Evolutionary conservation across 148 eudicot species (phyloP).

Genomic region (Fagopyrum homotropicum): DNA sequence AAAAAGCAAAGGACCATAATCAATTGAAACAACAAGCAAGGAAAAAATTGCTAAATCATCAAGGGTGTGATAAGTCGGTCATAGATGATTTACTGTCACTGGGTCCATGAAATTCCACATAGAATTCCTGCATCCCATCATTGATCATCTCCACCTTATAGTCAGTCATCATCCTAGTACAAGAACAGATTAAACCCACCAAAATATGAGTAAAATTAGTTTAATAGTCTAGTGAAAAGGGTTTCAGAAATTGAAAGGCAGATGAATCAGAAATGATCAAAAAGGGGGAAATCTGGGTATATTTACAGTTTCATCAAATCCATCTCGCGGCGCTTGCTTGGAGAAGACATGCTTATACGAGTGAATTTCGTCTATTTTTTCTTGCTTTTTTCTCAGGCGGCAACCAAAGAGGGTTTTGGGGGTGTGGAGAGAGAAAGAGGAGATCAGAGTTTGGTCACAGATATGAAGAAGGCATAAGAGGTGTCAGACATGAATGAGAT

Average conservation of each 20-base stretch:
- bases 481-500: too few relatives aligned
- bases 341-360: conserved; percentile 71
- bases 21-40: not conserved
- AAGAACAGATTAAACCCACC: conserved; percentile 12
- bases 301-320: conserved; percentile 91
- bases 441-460: too few relatives aligned
- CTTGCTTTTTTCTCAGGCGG: too few relatives aligned
- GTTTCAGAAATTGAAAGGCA: not conserved
- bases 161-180: conserved; percentile 90
- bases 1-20: not conserved
- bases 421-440: too few relatives aligned
- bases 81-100: conserved; percentile 51
- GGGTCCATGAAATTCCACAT: conserved; percentile 86
- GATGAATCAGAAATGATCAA: not conserved
- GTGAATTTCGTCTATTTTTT: too few relatives aligned
- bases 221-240: too few relatives aligned
- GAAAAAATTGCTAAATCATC: conserved; percentile 2
- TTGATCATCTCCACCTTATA: conserved; percentile 96
- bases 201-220: too few relatives aligned
- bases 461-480: too few relatives aligned
- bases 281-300: too few relatives aligned
- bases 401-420: too few relatives aligned
- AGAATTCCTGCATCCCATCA: conserved; percentile 90
- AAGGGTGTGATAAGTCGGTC: not conserved
- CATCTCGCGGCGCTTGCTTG: conserved; percentile 93